phyloP scores from a whole-genome alignment of 768 basidiomycete genomes.

The Lentinula boryana region DNA sequence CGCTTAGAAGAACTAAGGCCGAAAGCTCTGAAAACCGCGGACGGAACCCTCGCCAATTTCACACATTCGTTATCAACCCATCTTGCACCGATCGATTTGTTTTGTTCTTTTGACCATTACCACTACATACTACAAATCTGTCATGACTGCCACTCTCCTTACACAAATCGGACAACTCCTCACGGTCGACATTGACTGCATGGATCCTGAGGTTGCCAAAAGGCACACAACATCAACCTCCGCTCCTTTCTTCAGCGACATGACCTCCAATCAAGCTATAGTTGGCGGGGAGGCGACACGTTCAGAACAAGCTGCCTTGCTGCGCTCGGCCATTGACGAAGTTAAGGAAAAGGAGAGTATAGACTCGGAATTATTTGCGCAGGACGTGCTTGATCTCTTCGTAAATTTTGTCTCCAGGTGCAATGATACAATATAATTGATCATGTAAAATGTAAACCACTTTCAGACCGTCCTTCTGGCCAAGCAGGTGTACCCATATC shows the following conservation, averaged over 20 bases:
- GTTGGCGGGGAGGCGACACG: conserved; percentile 27
- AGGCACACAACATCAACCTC: conserved; percentile 20
- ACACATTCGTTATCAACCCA: neutral
- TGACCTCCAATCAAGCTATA: conserved; percentile 48
- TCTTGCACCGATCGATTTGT: neutral
- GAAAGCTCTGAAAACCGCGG: neutral
- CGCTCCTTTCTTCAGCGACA: conserved; percentile 30
- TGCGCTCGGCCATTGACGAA: conserved; percentile 26
- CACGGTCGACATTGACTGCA: conserved; percentile 41
- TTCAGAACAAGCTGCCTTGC: conserved; percentile 23
- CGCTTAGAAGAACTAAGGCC: neutral
- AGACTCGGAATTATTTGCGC: conserved; percentile 19
- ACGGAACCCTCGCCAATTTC: neutral
- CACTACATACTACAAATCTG: neutral
- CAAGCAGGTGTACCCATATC: conserved; percentile 34
- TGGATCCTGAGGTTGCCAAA: conserved; percentile 35
- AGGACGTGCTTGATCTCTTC: conserved; percentile 32
- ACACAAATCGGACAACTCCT: conserved; percentile 27
- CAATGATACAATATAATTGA: neutral
- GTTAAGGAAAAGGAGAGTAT: conserved; percentile 14
- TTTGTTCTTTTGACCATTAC: neutral
- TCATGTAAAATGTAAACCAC: neutral
- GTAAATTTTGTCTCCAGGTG: conserved; percentile 16
- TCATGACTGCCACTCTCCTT: conserved; percentile 23
- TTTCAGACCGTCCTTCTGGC: conserved; percentile 38